These are phyloP conservation scores for Leonotis leonurus DNA, from an alignment of 257 asterid genomes.

Conservation along the genomic window DNA sequence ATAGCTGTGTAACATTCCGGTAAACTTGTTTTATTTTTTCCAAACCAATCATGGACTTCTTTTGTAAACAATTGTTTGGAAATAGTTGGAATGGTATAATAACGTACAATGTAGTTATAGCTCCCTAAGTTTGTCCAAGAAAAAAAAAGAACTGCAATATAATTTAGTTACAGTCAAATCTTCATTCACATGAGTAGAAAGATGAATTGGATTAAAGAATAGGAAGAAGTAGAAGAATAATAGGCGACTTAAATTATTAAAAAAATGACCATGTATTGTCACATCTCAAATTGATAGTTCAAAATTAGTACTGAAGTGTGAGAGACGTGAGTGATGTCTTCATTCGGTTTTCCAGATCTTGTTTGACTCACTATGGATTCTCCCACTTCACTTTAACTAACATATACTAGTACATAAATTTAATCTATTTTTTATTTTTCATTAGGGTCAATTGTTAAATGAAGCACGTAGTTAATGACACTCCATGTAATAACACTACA, in stretches of 20 bases:
- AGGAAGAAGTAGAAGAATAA: neutral
- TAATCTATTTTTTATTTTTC: neutral
- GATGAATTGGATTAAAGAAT: neutral
- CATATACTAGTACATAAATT: neutral
- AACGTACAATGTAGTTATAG: no score
- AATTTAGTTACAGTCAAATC: no score
- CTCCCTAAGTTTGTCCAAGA: no score
- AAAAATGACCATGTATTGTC: conserved; percentile 11
- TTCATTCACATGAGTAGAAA: neutral
- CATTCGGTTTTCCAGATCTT: neutral
- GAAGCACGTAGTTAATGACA: no score
- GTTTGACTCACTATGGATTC: neutral
- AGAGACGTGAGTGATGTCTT: neutral
- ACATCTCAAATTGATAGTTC: conserved; percentile 5
- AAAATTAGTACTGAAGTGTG: neutral
- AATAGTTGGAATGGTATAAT: no score
- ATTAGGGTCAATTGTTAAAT: neutral
- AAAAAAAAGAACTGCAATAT: no score
- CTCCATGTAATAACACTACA: no score
- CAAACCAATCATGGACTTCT: no score
- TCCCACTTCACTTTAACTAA: neutral
- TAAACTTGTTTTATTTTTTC: no score
- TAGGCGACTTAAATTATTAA: neutral
- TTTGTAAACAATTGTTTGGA: no score
- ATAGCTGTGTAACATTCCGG: no score